Conservation (phyloP, 768 basidiomycete species). For the Candolleomyces eurysporus region DNA sequence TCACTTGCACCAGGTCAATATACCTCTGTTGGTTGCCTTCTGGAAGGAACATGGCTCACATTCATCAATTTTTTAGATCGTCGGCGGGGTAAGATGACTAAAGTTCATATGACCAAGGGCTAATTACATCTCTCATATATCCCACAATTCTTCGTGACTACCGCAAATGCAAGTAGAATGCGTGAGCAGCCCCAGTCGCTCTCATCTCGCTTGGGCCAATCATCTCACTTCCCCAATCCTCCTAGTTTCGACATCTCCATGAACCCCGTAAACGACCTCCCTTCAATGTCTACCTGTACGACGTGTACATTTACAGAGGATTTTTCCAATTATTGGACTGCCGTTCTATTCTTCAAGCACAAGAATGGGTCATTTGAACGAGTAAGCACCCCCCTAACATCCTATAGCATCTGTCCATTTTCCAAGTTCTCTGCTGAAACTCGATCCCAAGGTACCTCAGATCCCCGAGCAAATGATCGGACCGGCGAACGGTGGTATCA, state of each 20-base stretch:
- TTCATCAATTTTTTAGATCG: conserved; percentile 1
- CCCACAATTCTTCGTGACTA: not conserved
- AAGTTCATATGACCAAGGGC: not conserved
- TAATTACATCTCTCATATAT: not conserved
- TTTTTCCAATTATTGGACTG: conserved; percentile 21
- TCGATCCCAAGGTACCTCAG: conserved; percentile 15
- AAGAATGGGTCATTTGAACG: conserved; percentile 18
- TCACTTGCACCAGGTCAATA: conserved; percentile 14
- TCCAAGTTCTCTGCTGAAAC: not conserved
- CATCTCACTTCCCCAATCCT: not conserved
- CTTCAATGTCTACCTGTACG: conserved; percentile 15
- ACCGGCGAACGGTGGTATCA: conserved; percentile 21
- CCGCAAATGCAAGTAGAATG: not conserved
- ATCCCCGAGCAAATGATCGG: conserved; percentile 18
- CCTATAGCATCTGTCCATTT: not conserved
- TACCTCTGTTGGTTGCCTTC: not conserved
- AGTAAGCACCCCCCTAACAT: not conserved
- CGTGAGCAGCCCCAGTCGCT: conserved; percentile 1
- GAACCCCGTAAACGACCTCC: conserved; percentile 16
- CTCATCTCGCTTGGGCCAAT: too few species aligned
- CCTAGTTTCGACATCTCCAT: conserved; percentile 18
- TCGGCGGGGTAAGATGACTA: conserved; percentile 12
- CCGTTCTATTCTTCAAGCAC: conserved; percentile 20
- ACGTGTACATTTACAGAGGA: conserved; percentile 20
- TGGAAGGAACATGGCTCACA: not conserved